These are phyloP conservation scores for Fistulinella cinereoalba DNA, from an alignment of 1,284 basidiomycete genomes.

Conservation along the genomic window DNA sequence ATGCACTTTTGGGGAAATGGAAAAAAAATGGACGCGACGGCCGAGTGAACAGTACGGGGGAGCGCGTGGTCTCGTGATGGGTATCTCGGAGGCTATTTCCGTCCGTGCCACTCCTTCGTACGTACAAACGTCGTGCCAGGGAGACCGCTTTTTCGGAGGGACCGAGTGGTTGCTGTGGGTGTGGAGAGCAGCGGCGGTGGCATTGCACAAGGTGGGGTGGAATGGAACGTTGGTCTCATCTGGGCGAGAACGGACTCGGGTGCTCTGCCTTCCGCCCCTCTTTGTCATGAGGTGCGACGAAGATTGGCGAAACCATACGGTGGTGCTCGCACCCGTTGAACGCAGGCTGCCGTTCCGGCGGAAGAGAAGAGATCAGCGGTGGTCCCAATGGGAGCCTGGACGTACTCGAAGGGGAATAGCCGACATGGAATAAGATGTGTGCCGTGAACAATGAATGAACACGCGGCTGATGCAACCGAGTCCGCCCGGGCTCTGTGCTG, in stretches of 20 bases:
- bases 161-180: no score
- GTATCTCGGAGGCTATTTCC: not conserved
- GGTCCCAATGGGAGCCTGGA: not conserved
- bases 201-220: not conserved
- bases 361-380: not conserved
- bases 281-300: not conserved
- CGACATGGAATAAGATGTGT: not conserved
- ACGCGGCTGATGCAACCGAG: conserved; percentile 1
- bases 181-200: no score
- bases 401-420: not conserved
- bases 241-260: no score
- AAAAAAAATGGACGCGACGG: not conserved
- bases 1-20: no score
- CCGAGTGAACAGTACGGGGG: not conserved
- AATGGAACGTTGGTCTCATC: no score
- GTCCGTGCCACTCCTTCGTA: not conserved
- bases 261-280: not conserved
- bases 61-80: not conserved
- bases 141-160: not conserved
- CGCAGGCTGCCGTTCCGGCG: no score
- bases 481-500: not conserved
- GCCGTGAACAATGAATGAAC: not conserved
- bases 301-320: no score
- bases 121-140: conserved; percentile 2
- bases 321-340: no score